Conservation (phyloP, 352 stramenopile genomes). For the Chrysophaeum taylorii region DNA sequence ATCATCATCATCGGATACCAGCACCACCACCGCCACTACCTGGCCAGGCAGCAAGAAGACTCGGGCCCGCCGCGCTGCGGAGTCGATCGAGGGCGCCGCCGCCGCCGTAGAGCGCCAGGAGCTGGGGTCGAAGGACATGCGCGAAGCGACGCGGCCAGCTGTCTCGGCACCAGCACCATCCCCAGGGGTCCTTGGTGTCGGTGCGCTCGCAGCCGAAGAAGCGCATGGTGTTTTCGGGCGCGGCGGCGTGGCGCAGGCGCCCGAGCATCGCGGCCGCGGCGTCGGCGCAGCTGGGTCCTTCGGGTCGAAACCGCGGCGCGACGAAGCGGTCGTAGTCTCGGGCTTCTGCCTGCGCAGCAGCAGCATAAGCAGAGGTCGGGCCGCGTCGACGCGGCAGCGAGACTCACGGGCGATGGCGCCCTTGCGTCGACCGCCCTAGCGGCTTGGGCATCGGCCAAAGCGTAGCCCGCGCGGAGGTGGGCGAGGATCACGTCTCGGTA, state of each 20-base stretch:
- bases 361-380: no score
- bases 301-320: not conserved
- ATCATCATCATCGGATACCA: no score
- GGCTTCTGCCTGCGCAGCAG: no score
- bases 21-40: no score
- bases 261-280: not conserved
- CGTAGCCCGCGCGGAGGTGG: not conserved
- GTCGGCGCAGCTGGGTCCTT: not conserved
- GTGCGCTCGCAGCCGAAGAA: not conserved
- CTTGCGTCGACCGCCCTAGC: not conserved
- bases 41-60: no score
- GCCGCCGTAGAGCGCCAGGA: not conserved
- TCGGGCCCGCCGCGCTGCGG: no score
- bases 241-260: not conserved
- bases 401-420: not conserved
- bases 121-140: not conserved
- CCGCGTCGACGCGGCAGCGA: no score
- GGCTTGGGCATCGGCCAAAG: not conserved
- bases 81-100: no score
- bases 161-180: slow-evolving; percentile 12
- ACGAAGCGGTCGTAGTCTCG: not conserved
- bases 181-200: not conserved
- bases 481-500: not conserved
- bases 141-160: not conserved
- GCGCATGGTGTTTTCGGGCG: not conserved